phyloP scores from a whole-genome alignment of 495 filamentous ascomycete genomes.

The Aspergillus asperescens region DNA sequence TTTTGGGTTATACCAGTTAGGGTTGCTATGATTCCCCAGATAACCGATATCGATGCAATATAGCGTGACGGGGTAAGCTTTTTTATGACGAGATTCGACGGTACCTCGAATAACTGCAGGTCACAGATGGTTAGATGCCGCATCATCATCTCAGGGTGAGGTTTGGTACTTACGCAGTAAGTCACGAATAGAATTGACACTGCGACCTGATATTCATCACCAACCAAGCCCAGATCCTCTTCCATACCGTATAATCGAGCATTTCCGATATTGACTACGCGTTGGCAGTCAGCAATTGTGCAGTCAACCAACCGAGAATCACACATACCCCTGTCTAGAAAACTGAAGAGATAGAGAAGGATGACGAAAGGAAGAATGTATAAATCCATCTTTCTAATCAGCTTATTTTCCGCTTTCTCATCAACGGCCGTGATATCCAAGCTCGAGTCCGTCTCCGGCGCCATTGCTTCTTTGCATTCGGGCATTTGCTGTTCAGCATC shows the following conservation, averaged over 20 bases:
- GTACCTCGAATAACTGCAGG: slow-evolving; percentile 38
- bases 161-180: slow-evolving; percentile 44
- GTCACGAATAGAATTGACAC: slow-evolving; percentile 73
- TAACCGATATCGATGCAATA: slow-evolving; percentile 56
- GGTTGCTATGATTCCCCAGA: slow-evolving; percentile 69
- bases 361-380: slow-evolving; percentile 58
- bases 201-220: slow-evolving; percentile 63
- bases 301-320: slow-evolving; percentile 8
- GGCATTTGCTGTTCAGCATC: slow-evolving; percentile 13
- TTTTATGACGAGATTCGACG: slow-evolving; percentile 72
- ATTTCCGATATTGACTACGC: slow-evolving; percentile 71
- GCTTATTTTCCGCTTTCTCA: slow-evolving; percentile 36
- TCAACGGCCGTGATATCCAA: slow-evolving; percentile 31
- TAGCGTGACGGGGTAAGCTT: slow-evolving; percentile 69
- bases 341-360: slow-evolving; percentile 58
- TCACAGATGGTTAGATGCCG: slow-evolving; percentile 1
- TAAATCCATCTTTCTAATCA: slow-evolving; percentile 53
- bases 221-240: slow-evolving; percentile 55
- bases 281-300: not conserved
- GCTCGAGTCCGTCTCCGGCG: not conserved
- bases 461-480: not conserved
- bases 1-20: slow-evolving; percentile 59
- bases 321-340: slow-evolving; percentile 57
- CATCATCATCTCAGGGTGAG: not conserved
- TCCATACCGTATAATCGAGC: slow-evolving; percentile 64